Percentiles rank a stretch among this genome's conserved stretches.
phyloP scores from a whole-genome alignment of 2,329 filamentous ascomycete genomes.

The Penicillium capsulatum region DNA sequence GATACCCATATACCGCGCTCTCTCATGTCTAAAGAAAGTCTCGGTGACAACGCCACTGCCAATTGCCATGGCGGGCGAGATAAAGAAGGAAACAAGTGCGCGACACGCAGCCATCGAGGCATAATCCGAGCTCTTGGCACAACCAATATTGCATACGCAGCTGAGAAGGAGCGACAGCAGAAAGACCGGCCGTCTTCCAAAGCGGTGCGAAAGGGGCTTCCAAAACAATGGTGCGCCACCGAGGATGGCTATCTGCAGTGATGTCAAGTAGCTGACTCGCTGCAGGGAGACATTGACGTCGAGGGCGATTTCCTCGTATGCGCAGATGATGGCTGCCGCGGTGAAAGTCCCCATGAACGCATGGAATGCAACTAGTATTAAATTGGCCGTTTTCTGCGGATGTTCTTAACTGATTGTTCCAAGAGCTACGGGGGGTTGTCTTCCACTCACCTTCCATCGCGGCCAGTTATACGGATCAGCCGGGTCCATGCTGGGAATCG shows the following conservation, averaged over 20 bases:
- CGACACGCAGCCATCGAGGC: conserved; percentile 49
- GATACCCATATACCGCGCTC: conserved; percentile 54
- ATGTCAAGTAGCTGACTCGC: conserved; percentile 51
- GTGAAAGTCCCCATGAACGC: conserved; percentile 57
- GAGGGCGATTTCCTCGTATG: conserved; percentile 51
- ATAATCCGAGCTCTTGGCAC: conserved; percentile 50
- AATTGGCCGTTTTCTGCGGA: conserved; percentile 50
- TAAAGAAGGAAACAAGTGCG: conserved; percentile 54
- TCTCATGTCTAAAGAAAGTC: conserved; percentile 54
- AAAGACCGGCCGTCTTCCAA: conserved; percentile 54
- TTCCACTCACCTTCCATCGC: conserved; percentile 47
- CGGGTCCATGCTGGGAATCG: conserved; percentile 48
- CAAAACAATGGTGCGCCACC: conserved; percentile 54
- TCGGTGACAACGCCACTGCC: conserved; percentile 57
- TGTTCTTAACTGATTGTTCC: not conserved
- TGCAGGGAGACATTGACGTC: conserved; percentile 49
- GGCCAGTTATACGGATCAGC: conserved; percentile 58
- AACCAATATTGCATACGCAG: conserved; percentile 53
- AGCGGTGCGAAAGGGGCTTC: conserved; percentile 53
- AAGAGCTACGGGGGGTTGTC: not conserved
- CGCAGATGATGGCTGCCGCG: conserved; percentile 54
- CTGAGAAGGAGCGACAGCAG: conserved; percentile 50
- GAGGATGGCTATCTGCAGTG: conserved; percentile 53
- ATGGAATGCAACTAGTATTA: conserved; percentile 55
- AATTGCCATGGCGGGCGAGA: conserved; percentile 53